Percentiles rank a stretch among this genome's conserved stretches.
Evolutionary conservation across 2,329 filamentous ascomycete genomes (phyloP).

Genomic region (Pochonia chlamydosporia): DNA sequence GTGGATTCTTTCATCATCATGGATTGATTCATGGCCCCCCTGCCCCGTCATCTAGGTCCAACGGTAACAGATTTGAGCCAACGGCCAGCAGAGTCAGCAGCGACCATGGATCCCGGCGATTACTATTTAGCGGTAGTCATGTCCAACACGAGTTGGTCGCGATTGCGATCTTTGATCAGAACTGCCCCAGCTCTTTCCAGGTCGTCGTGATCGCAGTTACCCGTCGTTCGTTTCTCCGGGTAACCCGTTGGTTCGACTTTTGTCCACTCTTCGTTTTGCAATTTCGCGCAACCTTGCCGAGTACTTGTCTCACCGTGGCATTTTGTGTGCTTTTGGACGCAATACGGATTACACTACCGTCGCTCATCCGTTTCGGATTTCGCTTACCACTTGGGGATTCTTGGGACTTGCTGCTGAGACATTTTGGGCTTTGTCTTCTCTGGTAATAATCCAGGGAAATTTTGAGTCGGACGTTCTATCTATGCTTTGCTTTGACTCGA

Average conservation of each 20-base stretch:
- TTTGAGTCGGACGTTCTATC: not conserved
- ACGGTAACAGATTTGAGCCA: too few relatives aligned
- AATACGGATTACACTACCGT: not conserved
- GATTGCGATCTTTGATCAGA: not conserved
- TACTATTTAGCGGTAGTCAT: not conserved
- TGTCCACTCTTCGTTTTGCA: too few relatives aligned
- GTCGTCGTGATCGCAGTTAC: not conserved
- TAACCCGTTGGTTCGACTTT: not conserved
- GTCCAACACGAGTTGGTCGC: not conserved
- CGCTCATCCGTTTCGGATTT: not conserved
- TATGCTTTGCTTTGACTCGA: not conserved
- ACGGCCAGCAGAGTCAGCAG: too few relatives aligned
- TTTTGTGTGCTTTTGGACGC: slow-evolving; percentile 5
- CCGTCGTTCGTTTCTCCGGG: not conserved
- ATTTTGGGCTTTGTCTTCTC: not conserved
- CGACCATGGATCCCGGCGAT: too few relatives aligned
- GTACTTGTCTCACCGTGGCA: slow-evolving; percentile 1
- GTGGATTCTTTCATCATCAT: too few relatives aligned
- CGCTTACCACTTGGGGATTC: not conserved
- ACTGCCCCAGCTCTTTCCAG: not conserved
- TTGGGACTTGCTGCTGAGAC: not conserved
- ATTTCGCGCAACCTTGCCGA: not conserved
- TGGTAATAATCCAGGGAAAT: not conserved
- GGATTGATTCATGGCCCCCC: too few relatives aligned
- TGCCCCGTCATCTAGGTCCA: too few relatives aligned